Percentiles rank a stretch among this genome's conserved stretches.
Conservation (phyloP, 176 grass and related monocot genomes). For the Musa beccarii region DNA sequence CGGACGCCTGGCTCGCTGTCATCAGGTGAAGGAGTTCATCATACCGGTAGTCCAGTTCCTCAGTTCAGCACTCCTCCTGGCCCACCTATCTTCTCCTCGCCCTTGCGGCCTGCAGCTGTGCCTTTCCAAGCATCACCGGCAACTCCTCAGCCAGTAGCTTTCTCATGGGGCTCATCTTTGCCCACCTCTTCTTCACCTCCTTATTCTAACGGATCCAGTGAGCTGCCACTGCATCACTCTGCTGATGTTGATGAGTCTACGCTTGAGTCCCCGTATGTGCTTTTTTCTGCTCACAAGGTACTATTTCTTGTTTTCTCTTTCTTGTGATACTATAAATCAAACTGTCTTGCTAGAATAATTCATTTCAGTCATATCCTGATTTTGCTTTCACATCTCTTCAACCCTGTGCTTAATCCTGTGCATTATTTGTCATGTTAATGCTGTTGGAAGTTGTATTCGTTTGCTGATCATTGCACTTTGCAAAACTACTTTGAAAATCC, state of each 20-base stretch:
- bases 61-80: conserved; percentile 87
- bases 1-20: background rate
- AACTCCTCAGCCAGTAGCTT: conserved; percentile 40
- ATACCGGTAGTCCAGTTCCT: conserved; percentile 7
- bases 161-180: conserved; percentile 31
- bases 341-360: too few relatives aligned
- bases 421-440: conserved; percentile 3
- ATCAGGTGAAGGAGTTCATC: conserved; percentile 4
- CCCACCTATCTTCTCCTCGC: conserved; percentile 81
- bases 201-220: conserved; percentile 57
- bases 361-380: background rate
- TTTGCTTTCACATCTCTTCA: background rate
- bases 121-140: conserved; percentile 61
- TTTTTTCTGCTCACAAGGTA: conserved; percentile 95
- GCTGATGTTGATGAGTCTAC: conserved; percentile 28
- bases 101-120: conserved; percentile 60
- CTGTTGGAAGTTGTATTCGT: background rate
- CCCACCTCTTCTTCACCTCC: conserved; percentile 55
- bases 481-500: background rate
- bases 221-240: conserved; percentile 26
- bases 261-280: conserved; percentile 65
- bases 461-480: background rate
- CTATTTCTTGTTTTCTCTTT: background rate
- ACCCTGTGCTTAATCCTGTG: background rate
- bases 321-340: background rate